phyloP scores from a whole-genome alignment of 1,284 basidiomycete species.

The Austroboletus niveus region DNA sequence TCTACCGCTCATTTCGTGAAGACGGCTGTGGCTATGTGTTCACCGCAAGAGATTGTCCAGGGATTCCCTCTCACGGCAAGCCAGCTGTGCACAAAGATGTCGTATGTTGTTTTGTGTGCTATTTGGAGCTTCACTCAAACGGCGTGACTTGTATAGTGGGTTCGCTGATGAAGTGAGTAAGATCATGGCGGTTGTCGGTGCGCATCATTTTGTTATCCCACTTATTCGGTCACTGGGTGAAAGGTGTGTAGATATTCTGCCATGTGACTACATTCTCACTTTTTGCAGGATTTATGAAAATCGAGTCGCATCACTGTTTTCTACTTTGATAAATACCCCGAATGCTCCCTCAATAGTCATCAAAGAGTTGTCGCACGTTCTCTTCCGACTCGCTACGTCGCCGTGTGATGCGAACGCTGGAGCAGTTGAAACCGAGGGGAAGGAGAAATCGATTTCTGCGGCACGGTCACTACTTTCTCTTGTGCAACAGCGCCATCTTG shows the following conservation, averaged over 20 bases:
- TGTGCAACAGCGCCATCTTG: conserved; percentile 54
- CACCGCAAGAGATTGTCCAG: conserved; percentile 23
- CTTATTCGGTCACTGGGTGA: conserved; percentile 44
- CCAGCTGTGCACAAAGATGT: conserved; percentile 25
- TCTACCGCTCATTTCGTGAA: conserved; percentile 24
- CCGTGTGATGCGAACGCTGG: conserved; percentile 8
- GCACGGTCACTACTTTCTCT: conserved; percentile 39
- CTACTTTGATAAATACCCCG: conserved; percentile 42
- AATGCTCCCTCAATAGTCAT: conserved; percentile 39
- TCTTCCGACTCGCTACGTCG: conserved; percentile 32
- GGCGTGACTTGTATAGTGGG: conserved; percentile 35
- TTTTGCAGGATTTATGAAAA: conserved; percentile 45
- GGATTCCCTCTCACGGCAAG: conserved; percentile 14
- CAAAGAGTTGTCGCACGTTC: conserved; percentile 34
- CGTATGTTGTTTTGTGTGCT: conserved; percentile 20
- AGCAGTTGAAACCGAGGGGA: conserved; percentile 8
- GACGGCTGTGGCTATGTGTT: conserved; percentile 28
- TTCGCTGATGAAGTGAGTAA: conserved; percentile 47
- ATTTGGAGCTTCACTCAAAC: not conserved
- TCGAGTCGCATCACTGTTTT: conserved; percentile 39
- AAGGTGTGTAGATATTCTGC: conserved; percentile 36
- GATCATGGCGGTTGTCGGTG: conserved; percentile 47
- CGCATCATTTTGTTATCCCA: conserved; percentile 59
- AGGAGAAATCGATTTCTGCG: conserved; percentile 9
- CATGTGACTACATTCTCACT: conserved; percentile 2